Conservation (phyloP, 2,329 filamentous ascomycete genomes). For the Beauveria sp. region DNA sequence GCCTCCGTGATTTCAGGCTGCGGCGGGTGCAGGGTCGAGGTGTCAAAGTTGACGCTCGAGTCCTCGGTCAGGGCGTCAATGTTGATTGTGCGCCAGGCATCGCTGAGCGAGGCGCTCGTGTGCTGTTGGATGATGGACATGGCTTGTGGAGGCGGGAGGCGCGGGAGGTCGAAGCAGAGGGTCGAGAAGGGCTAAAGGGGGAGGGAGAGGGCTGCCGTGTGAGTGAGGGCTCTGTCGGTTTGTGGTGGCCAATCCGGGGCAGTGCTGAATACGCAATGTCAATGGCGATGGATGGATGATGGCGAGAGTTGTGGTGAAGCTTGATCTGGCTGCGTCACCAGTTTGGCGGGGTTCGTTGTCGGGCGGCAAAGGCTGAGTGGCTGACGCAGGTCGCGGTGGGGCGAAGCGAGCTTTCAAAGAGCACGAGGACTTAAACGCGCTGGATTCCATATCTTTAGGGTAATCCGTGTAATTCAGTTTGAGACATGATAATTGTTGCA, state of each 20-base stretch:
- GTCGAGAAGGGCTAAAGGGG: background rate
- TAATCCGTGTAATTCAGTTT: too few species aligned
- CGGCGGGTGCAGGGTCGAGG: slow-evolving; percentile 71
- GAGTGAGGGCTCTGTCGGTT: too few species aligned
- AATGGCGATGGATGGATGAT: background rate
- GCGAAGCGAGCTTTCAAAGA: background rate
- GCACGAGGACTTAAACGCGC: background rate
- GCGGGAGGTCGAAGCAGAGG: background rate
- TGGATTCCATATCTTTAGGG: background rate
- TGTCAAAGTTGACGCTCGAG: slow-evolving; percentile 85
- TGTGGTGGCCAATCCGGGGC: background rate
- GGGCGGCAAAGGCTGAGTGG: slow-evolving; percentile 1
- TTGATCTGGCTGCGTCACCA: slow-evolving; percentile 11
- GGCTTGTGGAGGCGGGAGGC: background rate
- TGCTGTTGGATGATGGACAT: slow-evolving; percentile 65
- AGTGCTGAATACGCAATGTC: background rate
- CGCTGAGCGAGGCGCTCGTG: slow-evolving; percentile 50
- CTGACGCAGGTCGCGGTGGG: background rate
- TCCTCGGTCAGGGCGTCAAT: slow-evolving; percentile 88
- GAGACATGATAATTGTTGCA: too few species aligned
- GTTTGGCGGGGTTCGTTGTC: slow-evolving; percentile 6
- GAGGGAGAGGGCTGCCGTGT: background rate
- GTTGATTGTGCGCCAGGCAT: slow-evolving; percentile 83
- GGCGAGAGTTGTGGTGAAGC: slow-evolving; percentile 2
- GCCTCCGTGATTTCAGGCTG: slow-evolving; percentile 66